Conservation (phyloP, 805 yeast species). For the Candida golubevii region DNA sequence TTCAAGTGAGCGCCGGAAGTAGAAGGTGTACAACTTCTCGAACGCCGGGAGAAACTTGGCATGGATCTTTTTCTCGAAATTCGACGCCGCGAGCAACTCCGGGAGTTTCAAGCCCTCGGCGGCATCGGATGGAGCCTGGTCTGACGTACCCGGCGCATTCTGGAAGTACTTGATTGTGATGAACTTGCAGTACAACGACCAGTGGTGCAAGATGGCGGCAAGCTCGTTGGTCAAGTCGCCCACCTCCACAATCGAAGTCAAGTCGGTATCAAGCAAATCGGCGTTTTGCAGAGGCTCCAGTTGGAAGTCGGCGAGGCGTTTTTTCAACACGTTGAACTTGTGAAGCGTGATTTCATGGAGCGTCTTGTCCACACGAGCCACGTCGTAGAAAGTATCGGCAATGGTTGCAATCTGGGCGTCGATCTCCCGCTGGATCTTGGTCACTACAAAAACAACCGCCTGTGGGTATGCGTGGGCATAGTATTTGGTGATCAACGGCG, state of each 20-base stretch:
- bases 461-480: conserved; percentile 51
- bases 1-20: conserved; percentile 72
- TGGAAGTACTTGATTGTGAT: conserved; percentile 61
- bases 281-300: conserved; percentile 1
- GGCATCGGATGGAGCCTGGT: not conserved
- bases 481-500: conserved; percentile 66
- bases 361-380: conserved; percentile 53
- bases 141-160: not conserved
- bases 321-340: conserved; percentile 26
- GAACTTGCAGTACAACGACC: conserved; percentile 78
- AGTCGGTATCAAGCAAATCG: conserved; percentile 30
- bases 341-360: conserved; percentile 55
- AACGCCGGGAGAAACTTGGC: conserved; percentile 55
- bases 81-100: conserved; percentile 47
- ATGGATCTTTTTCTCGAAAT: conserved; percentile 53
- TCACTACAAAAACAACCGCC: conserved; percentile 64
- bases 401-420: conserved; percentile 92
- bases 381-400: conserved; percentile 79
- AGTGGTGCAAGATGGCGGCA: conserved; percentile 73
- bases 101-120: conserved; percentile 41
- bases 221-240: conserved; percentile 68
- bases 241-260: conserved; percentile 54
- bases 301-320: conserved; percentile 6
- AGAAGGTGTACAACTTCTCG: conserved; percentile 59
- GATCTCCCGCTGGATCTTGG: conserved; percentile 76